Evolutionary conservation across 2,329 filamentous ascomycete species (phyloP).

Genomic region (Aspergillus pseudoterreus): DNA sequence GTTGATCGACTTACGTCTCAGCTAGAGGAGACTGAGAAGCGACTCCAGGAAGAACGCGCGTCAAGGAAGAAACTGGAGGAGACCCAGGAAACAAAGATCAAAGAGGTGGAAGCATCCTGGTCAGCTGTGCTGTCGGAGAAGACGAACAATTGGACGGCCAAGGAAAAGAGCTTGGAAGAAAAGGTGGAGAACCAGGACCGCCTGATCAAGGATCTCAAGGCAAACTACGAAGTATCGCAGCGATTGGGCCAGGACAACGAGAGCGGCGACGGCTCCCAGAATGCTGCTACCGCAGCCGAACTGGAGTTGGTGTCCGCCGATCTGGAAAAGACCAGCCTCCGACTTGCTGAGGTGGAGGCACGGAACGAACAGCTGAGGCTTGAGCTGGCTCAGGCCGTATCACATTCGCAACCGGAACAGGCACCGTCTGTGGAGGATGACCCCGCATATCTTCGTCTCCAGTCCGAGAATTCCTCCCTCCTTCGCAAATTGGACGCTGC

Average conservation of each 20-base stretch:
- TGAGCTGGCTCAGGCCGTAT: slow-evolving; percentile 85
- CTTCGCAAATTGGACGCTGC: slow-evolving; percentile 82
- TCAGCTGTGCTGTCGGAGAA: slow-evolving; percentile 86
- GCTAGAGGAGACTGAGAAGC: slow-evolving; percentile 76
- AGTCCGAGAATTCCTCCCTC: slow-evolving; percentile 89
- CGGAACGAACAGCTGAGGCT: slow-evolving; percentile 90
- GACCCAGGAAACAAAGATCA: slow-evolving; percentile 72
- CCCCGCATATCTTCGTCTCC: slow-evolving; percentile 78
- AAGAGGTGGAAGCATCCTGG: slow-evolving; percentile 89
- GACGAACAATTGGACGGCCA: slow-evolving; percentile 92
- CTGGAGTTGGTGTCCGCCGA: slow-evolving; percentile 91
- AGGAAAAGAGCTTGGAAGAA: slow-evolving; percentile 85
- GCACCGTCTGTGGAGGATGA: slow-evolving; percentile 75
- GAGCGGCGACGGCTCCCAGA: slow-evolving; percentile 58
- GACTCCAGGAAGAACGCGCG: slow-evolving; percentile 72
- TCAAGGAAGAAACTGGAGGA: slow-evolving; percentile 73
- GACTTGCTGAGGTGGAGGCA: slow-evolving; percentile 86
- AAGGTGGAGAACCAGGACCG: slow-evolving; percentile 93
- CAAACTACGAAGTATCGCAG: slow-evolving; percentile 94
- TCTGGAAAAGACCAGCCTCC: slow-evolving; percentile 79
- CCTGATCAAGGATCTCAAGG: slow-evolving; percentile 89
- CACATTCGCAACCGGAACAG: slow-evolving; percentile 60
- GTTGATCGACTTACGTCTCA: slow-evolving; percentile 72
- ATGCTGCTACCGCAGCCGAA: slow-evolving; percentile 77
- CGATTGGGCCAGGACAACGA: slow-evolving; percentile 72